Evolutionary conservation across 768 basidiomycete genomes (phyloP).

Genomic region (Dioszegia hungarica): DNA sequence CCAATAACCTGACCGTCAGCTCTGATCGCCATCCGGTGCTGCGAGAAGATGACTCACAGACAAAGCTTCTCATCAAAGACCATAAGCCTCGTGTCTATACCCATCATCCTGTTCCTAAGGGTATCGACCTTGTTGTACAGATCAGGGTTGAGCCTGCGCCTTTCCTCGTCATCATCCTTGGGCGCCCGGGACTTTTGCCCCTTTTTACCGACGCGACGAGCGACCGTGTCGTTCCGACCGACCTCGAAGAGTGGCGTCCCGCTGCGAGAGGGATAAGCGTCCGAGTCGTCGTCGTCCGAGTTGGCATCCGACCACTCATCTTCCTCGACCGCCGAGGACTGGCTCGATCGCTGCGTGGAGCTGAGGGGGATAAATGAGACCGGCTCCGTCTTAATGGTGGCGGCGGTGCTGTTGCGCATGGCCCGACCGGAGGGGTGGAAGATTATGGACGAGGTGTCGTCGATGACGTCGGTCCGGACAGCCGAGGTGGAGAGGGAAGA

Average conservation of each 20-base stretch:
- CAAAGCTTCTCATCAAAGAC: slow-evolving; percentile 14
- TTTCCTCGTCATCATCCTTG: too few species aligned
- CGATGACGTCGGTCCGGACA: not conserved
- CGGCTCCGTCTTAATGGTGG: not conserved
- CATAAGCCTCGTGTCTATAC: not conserved
- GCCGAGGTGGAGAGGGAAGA: not conserved
- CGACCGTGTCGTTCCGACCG: not conserved
- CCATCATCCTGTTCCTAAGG: slow-evolving; percentile 3
- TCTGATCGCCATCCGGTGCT: not conserved
- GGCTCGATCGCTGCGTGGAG: too few species aligned
- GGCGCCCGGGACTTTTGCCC: too few species aligned
- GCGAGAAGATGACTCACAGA: not conserved
- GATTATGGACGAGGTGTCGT: too few species aligned
- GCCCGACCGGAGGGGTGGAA: not conserved
- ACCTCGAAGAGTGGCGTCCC: not conserved
- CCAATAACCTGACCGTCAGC: slow-evolving; percentile 1
- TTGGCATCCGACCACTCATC: not conserved
- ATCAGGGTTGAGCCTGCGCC: not conserved
- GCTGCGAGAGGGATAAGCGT: not conserved
- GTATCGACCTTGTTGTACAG: not conserved
- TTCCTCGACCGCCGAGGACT: too few species aligned
- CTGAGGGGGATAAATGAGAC: too few species aligned
- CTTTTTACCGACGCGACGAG: too few species aligned
- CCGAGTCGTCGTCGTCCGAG: not conserved
- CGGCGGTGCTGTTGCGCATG: not conserved